Base-by-base conservation (phyloP, 768 basidiomycete species). In the Candolleomyces efflorescens region DNA sequence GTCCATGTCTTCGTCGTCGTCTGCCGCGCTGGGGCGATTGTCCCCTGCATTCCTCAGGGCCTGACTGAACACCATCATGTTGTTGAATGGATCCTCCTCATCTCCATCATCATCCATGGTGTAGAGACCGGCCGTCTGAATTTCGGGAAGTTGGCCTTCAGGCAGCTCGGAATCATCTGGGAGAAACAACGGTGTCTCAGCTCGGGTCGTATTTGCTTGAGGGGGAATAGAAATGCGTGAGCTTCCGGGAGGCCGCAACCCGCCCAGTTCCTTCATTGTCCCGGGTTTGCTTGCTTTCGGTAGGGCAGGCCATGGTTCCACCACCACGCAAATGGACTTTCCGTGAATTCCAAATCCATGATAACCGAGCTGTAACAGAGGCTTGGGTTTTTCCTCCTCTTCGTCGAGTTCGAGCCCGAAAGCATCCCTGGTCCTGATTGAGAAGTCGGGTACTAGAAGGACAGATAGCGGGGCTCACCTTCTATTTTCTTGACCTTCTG, bases 1-100 rank as follows among this genome's bases (percentile, higher is more conserved):
- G 57, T 90, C 89, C 64, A 87, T 81, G 44, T 88, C 89, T 44
- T 91, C 89, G 26, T 89, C 89, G 54, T 91, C 89, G 22, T 87
- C 84, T 10, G 75, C 78, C n/a, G 78, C 79, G 1, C 81, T 82
- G n/a, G 81, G 76, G 54, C 80, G 76, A 60, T 78, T 73, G 46
- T 83, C 82, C 15, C 83, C 83, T 13, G 78, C 75, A 39, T 79
- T 73, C 60, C 81, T 81, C 50, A 94, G 75, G 24, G 82, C 75
- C 65, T 92, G 90, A 64, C 89, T 92, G 65, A 92, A 89, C 50
- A 78, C 75, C 73, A 92, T 80, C 78, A 94, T 83, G 5, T 80
- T 84, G 37, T 78, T 81, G 49, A 73, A 73, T 32, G 74, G 78
- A 26, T 73, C 74, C 17, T 71, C 65, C 0, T 71, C 78, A 15